Base-by-base conservation (phyloP, 2,329 filamentous ascomycete species). In the Cladosporium sp. region DNA sequence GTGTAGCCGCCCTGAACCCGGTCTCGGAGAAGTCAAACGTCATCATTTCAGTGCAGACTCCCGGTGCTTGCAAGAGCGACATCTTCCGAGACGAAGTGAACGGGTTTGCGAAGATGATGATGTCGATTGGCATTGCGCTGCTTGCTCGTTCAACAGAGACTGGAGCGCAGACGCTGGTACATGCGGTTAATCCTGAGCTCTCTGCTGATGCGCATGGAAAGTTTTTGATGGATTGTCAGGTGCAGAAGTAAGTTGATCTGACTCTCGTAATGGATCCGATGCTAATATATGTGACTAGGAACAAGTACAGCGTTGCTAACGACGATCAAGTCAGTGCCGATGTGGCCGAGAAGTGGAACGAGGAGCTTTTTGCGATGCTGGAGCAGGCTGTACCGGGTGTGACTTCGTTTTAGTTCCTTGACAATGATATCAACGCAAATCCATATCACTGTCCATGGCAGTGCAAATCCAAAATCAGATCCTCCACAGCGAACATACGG, bases 101-200 rank as follows among this genome's bases (percentile, higher is more conserved):
- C 15, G 29, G 22, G 1, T 15, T 37, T 17, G 32, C 42, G 30
- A 53, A 40, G 15, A 15, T 38, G 2, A 36, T 36, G 15, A 9
- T 44, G 32, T 18, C 32, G 18, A 22, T 56, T 15, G 30, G 38
- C 13, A 17, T 36, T 20, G 39, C 22, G 2, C 9, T 51, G 9
- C 30, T 58, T 15, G 66, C 64, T 8, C 56, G 68, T 1, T 58
- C 52, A 2, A 68, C 64, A 0, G 68, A 71, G 47, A 59, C 62
- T 2, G 70, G 70, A 1, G 62, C 61, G 9, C 52, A 68, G n/a
- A 68, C 62, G 11, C 56, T 71, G 12, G 65, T 69, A 1, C 60
- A 65, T 47, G 69, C 63, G 3, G 66, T 62, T 2, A 43, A 41
- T 11, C 58, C 57, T 17, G 36, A 56, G 7, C n/a, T 59, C 20